Evolutionary conservation across 129 eudicot species (phyloP), one percentile per base, ranked within the genome.

Genomic region (Pittosporum tobira): DNA sequence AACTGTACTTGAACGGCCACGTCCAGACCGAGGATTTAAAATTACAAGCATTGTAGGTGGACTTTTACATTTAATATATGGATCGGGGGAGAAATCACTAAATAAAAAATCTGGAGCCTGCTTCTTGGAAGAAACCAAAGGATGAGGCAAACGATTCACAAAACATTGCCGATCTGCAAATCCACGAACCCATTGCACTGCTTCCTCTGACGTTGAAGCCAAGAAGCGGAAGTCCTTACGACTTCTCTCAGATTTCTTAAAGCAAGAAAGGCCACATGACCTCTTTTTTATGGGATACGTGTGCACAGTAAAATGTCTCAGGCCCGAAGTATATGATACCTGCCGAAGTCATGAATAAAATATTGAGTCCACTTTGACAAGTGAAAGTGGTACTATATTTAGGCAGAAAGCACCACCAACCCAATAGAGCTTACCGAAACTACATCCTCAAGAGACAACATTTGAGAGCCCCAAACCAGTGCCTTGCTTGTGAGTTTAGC

Each of bases 401-500:
- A 25, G 53, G 67, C 18, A 71, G 54, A 67, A 66, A 63, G 27
- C 8, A 47, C 4, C 7, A 53, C 15, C 10, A 37, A 64, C 44
- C 18, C 24, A 27, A 57, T 58, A 51, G 48, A 62, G 48, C 91
- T 68, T 78, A 91, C 94, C 55, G 98, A 91, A 71, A 91, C 61
- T 54, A 91, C 87, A 67, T 91, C 94, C 27, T 81, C 90, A 30
- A 91, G 88, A 51, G 61, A 64, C 61, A 91, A 55, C 67, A 79
- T 65, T 60, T 83, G 76, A 60, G 94, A 80, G 65, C 94, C 89
- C 95, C 98, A 91, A 73, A 91, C 78, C 71, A 91, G 62, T 26
- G 94, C 87, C 76, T 85, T 81, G 87, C 94, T 91, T n/a, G 98
- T 80, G 37, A 91, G 83, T 83, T 86, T 91, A 70, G 94, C 98